Base-by-base conservation (phyloP, 371 early-diverging fungal species). In the Fennellomyces sp. region DNA sequence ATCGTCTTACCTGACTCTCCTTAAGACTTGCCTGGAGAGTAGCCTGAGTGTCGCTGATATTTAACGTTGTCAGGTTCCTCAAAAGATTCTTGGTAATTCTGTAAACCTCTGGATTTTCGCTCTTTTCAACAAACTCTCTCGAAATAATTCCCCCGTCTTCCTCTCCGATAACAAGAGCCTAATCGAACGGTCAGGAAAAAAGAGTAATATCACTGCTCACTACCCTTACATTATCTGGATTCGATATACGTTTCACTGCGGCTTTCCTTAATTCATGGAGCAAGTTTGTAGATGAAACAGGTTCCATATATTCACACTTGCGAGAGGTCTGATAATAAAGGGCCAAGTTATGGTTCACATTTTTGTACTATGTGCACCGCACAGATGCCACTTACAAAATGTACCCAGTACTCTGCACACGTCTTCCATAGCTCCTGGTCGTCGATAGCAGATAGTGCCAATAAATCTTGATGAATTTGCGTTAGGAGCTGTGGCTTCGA, bases 71-170 rank as follows among this genome's bases (percentile, higher is more conserved):
- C 69, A 98, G 74, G 68, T 94, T 96, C 15, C 97, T 94, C 47
- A 98, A 82, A 25, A 91, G 92, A 76, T 97, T 94, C 51, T 94
- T 91, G 96, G 97, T 97, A 60, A 93, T 91, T 78, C 97, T 97
- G 85, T 98, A 98, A 26, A 97, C 78, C 6, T 88, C 88, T 64
- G 98, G 93, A 25, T 96, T 97, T 71, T 98, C 99, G 52, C 95
- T 96, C 72, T 98, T 99, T 68, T 95, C 94, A 61, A 97, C 80
- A 57, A 91, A 91, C 75, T 99, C 99, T 55, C 96, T 88, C 10
- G 98, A 95, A 72, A 99, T 91, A 77, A 98, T 97, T 39, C 99
- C 99, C 65, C 99, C 96, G 53, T 99, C 99, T 77, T 99, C 96
- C 70, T 26, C 25, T 17, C 98, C 94, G n/a, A 97, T 92, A 50